Base-by-base conservation (phyloP, 2,329 filamentous ascomycete species). In the Penicillium expansum region DNA sequence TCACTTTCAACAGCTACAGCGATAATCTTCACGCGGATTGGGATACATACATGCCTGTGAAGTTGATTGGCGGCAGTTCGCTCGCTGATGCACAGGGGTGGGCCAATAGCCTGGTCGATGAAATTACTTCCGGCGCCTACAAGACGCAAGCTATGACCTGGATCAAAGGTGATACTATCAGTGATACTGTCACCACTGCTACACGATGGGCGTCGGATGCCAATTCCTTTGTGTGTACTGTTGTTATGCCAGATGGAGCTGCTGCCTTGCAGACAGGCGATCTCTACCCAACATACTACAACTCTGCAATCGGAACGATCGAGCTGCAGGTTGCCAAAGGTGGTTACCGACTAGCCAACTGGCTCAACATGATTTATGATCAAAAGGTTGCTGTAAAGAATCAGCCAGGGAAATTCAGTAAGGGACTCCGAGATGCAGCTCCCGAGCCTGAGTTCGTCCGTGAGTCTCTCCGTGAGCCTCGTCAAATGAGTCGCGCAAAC, bases 1-100 rank as follows among this genome's bases (percentile, higher is more conserved):
- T 91, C 1, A 76, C 74, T 16, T 91, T 86, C 74, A 77, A 85
- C 27, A 80, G 80, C 3, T 70, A 73, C 30, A 71, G 77, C 29
- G 79, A 83, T 54, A 91, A 91, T 68, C 79, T 91, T 41, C 89
- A 91, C 67, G 81, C 87, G 56, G 83, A 90, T 16, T 91, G 88
- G 88, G 89, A 91, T 68, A 84, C 82, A 52, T 83, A 82, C 62
- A 90, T 91, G 60, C 81, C 84, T 0, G 86, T 89, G 74, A 83
- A 86, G 67, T 74, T 83, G 66, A 76, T 87, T 1, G 86, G 86
- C 2, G 83, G 77, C 38, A 74, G 49, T 9, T 83, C 67, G 71
- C 77, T 73, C 71, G 53, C 64, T 0, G 60, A 66, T 18, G 68
- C 67, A 5, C 44, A 64, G 48, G 45, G 58, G 14, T 71, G 62